phyloP scores from a whole-genome alignment of 1,284 basidiomycete species.

The Pisolithus thermaeus region DNA sequence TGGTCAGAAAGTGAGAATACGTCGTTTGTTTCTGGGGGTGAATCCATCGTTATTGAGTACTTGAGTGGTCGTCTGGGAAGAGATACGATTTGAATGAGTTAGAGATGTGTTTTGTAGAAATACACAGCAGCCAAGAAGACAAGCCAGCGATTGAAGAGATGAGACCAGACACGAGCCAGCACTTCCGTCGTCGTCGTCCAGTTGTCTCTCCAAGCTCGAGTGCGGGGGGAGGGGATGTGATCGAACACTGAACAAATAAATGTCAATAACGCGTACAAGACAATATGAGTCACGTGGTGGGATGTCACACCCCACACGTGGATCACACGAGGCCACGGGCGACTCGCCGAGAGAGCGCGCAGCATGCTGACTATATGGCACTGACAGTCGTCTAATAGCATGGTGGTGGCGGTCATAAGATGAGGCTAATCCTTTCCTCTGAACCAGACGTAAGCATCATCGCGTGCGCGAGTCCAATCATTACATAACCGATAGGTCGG shows the following conservation, averaged over 20 bases:
- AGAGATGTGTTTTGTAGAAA: constrained; percentile 16
- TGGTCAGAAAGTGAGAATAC: constrained; percentile 56
- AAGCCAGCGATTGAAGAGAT: neutral
- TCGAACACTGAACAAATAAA: constrained; percentile 30
- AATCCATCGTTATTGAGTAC: constrained; percentile 20
- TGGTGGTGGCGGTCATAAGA: no score
- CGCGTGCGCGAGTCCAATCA: no score
- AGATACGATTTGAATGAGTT: neutral
- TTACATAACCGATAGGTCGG: no score
- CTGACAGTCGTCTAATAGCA: no score
- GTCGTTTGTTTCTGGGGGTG: constrained; percentile 34
- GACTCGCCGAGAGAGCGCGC: no score
- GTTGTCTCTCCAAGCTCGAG: constrained; percentile 3
- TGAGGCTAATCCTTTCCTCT: no score
- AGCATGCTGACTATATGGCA: no score
- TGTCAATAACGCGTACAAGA: constrained; percentile 30
- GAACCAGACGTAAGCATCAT: no score
- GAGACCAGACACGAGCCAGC: neutral
- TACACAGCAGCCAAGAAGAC: constrained; percentile 16
- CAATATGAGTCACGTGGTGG: constrained; percentile 15
- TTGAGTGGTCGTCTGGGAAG: neutral
- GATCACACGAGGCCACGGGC: no score
- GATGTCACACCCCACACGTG: no score
- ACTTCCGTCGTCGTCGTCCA: constrained; percentile 3
- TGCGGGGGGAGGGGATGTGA: constrained; percentile 1